These are phyloP conservation scores for Populus alba DNA, from an alignment of 345 rosid species.

Conservation along the genomic window DNA sequence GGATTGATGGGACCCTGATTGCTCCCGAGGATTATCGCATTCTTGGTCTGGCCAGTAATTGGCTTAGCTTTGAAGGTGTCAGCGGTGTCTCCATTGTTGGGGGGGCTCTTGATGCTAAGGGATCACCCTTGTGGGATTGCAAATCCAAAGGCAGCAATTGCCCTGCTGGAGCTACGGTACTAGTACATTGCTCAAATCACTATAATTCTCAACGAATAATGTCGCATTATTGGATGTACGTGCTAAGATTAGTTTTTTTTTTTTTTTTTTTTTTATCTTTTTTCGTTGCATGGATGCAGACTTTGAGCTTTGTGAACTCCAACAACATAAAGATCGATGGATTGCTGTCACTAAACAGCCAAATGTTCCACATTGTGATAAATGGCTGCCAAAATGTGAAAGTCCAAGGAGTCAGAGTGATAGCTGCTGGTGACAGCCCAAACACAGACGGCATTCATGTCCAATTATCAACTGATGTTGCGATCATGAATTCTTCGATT, in stretches of 20 bases:
- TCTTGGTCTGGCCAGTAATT: not conserved
- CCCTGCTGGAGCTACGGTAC: slow-evolving; percentile 12
- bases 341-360: slow-evolving; percentile 5
- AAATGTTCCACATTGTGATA: slow-evolving; percentile 3
- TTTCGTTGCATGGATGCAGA: not conserved
- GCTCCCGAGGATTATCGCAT: slow-evolving; percentile 6
- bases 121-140: slow-evolving; percentile 12
- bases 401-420: not conserved
- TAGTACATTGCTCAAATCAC: too few species aligned
- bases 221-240: too few species aligned
- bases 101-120: slow-evolving; percentile 13
- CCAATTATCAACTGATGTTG: not conserved
- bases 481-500: not conserved
- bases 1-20: slow-evolving; percentile 5
- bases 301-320: slow-evolving; percentile 10
- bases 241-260: too few species aligned
- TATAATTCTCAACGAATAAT: not conserved
- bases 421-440: slow-evolving; percentile 9
- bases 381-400: slow-evolving; percentile 5
- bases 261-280: too few species aligned
- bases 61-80: slow-evolving; percentile 8
- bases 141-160: not conserved
- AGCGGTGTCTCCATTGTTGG: slow-evolving; percentile 11
- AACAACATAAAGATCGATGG: slow-evolving; percentile 9
- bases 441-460: slow-evolving; percentile 14